Conservation (phyloP, 2,329 filamentous ascomycete genomes). For the Aplosporella prunicola region DNA sequence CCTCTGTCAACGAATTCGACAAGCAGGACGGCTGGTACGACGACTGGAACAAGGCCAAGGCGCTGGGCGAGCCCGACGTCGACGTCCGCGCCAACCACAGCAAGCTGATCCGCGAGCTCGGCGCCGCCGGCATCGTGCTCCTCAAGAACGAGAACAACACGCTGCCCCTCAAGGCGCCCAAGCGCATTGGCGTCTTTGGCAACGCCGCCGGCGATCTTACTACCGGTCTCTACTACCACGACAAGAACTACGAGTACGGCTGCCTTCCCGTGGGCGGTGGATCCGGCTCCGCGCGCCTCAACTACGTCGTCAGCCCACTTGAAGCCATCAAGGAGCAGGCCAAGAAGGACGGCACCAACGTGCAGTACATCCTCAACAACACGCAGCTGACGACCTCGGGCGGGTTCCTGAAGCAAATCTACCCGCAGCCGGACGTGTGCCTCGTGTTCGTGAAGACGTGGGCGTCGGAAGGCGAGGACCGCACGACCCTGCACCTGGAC, state of each 20-base stretch:
- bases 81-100: constrained; percentile 27
- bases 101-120: constrained; percentile 30
- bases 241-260: constrained; percentile 25
- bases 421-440: constrained; percentile 35
- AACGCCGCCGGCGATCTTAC: constrained; percentile 40
- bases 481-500: constrained; percentile 30
- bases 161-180: constrained; percentile 45
- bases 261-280: constrained; percentile 37
- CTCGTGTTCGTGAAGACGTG: constrained; percentile 52
- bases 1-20: constrained; percentile 4
- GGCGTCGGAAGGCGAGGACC: constrained; percentile 37
- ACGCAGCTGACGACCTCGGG: constrained; percentile 3
- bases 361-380: constrained; percentile 12
- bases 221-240: constrained; percentile 35
- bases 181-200: constrained; percentile 41
- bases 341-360: constrained; percentile 1
- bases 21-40: constrained; percentile 13
- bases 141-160: constrained; percentile 42
- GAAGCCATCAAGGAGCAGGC: constrained; percentile 30
- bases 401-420: constrained; percentile 15
- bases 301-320: constrained; percentile 31
- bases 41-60: constrained; percentile 14
- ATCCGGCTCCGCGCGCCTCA: constrained; percentile 30
- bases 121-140: constrained; percentile 33
- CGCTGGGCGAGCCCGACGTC: constrained; percentile 8